Evolutionary conservation across 768 basidiomycete species (phyloP).

Genomic region (Leucosporidium scottii): DNA sequence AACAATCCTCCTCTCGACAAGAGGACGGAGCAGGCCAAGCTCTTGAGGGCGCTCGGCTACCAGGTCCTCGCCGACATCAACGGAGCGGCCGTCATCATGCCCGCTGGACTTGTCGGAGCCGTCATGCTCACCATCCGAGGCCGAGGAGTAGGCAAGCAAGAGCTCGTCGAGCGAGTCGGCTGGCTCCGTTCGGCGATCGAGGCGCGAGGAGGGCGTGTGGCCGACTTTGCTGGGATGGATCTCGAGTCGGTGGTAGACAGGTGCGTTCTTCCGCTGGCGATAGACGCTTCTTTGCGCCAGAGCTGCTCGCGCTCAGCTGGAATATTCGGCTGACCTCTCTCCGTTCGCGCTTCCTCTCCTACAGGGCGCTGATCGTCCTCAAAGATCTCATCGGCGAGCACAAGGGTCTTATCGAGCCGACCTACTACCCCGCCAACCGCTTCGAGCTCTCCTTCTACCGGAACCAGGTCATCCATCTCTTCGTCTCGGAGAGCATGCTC

Average conservation of each 20-base stretch:
- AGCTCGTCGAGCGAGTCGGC: conserved; percentile 32
- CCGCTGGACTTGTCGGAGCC: conserved; percentile 32
- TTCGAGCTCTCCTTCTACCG: conserved; percentile 37
- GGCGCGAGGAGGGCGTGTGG: conserved; percentile 31
- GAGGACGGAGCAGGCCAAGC: conserved; percentile 26
- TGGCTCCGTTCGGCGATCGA: conserved; percentile 34
- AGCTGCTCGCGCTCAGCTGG: too few species aligned
- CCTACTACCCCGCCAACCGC: conserved; percentile 29
- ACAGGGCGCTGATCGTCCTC: conserved; percentile 29
- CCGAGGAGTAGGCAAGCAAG: conserved; percentile 31
- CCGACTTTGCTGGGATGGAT: conserved; percentile 31
- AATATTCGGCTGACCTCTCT: not conserved
- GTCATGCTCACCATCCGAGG: conserved; percentile 34
- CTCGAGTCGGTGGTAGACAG: conserved; percentile 32
- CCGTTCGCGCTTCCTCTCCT: not conserved
- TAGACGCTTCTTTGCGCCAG: not conserved
- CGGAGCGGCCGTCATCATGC: conserved; percentile 34
- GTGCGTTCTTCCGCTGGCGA: conserved; percentile 5
- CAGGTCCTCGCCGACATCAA: conserved; percentile 34
- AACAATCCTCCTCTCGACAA: not conserved
- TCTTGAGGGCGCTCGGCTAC: conserved; percentile 32
- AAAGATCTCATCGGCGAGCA: conserved; percentile 34
- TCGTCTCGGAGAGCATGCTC: conserved; percentile 31
- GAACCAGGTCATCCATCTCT: conserved; percentile 35
- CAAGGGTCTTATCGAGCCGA: conserved; percentile 32